Percentiles rank a stretch among this genome's conserved stretches.
Evolutionary conservation across 1,284 basidiomycete genomes (phyloP).

Genomic region (Mycena sp.): DNA sequence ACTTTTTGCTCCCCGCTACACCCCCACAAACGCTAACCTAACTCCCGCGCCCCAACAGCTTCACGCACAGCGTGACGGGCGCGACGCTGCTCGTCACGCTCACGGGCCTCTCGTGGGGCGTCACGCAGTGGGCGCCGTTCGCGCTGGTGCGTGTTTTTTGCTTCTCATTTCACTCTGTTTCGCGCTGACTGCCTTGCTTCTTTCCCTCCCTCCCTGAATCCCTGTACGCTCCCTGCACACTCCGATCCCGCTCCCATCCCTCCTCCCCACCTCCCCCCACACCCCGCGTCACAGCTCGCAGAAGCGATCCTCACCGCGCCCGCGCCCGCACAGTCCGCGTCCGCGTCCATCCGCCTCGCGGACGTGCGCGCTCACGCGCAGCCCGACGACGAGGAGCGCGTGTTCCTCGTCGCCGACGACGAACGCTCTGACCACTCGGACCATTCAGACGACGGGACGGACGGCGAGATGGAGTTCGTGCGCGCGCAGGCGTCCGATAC

Average conservation of each 20-base stretch:
- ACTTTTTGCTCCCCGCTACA: too few species aligned
- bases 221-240: too few species aligned
- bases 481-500: constrained; percentile 31
- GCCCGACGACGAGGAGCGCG: constrained; percentile 46
- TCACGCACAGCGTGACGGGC: constrained; percentile 66
- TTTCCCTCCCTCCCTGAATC: too few species aligned
- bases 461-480: constrained; percentile 26
- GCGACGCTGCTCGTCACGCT: constrained; percentile 73
- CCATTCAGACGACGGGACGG: constrained; percentile 7
- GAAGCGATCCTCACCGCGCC: too few species aligned
- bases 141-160: constrained; percentile 61
- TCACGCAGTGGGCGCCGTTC: constrained; percentile 84
- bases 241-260: too few species aligned
- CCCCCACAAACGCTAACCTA: too few species aligned
- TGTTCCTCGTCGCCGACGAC: constrained; percentile 44
- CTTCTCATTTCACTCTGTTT: background rate
- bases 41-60: constrained; percentile 54
- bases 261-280: too few species aligned
- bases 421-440: background rate
- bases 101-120: constrained; percentile 81
- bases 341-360: constrained; percentile 46
- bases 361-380: constrained; percentile 50
- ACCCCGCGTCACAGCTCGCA: too few species aligned
- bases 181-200: too few species aligned
- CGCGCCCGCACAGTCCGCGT: too few species aligned